Conservation (phyloP, 176 grass and related monocot species). For the Thinopyrum elongatum region DNA sequence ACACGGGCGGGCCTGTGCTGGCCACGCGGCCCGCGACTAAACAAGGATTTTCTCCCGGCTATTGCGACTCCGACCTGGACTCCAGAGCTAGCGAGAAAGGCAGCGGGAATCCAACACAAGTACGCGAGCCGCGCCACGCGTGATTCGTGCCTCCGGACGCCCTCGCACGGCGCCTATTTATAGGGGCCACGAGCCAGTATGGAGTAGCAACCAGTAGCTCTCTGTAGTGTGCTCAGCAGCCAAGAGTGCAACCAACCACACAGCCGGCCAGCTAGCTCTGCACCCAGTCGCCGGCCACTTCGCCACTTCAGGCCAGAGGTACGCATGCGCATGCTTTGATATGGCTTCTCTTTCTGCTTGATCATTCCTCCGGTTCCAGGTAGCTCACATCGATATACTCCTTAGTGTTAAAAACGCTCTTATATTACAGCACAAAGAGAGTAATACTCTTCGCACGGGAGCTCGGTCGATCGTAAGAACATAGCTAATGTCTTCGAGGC, state of each 20-base stretch:
- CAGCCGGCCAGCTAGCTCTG: background rate
- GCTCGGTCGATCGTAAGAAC: background rate
- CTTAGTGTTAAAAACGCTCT: too few relatives aligned
- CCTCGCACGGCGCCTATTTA: slow-evolving; percentile 30
- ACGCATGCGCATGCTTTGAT: background rate
- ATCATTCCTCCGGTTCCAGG: background rate
- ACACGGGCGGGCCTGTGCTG: slow-evolving; percentile 5
- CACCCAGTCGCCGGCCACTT: background rate
- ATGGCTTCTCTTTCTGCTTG: background rate
- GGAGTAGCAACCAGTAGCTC: background rate
- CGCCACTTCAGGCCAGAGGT: slow-evolving; percentile 27
- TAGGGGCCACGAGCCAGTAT: slow-evolving; percentile 11
- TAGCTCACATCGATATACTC: background rate
- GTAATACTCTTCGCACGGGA: background rate
- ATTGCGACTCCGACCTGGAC: slow-evolving; percentile 41
- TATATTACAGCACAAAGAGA: too few relatives aligned
- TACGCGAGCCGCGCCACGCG: background rate
- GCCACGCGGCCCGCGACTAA: slow-evolving; percentile 44
- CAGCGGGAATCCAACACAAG: background rate
- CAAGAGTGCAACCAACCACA: background rate
- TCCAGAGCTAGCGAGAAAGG: background rate
- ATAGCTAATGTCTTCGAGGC: background rate
- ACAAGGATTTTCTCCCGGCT: slow-evolving; percentile 4
- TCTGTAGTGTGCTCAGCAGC: too few relatives aligned
- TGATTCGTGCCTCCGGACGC: background rate